Base-by-base conservation (phyloP, 2,329 filamentous ascomycete genomes). In the Arthrocladium fulminans region DNA sequence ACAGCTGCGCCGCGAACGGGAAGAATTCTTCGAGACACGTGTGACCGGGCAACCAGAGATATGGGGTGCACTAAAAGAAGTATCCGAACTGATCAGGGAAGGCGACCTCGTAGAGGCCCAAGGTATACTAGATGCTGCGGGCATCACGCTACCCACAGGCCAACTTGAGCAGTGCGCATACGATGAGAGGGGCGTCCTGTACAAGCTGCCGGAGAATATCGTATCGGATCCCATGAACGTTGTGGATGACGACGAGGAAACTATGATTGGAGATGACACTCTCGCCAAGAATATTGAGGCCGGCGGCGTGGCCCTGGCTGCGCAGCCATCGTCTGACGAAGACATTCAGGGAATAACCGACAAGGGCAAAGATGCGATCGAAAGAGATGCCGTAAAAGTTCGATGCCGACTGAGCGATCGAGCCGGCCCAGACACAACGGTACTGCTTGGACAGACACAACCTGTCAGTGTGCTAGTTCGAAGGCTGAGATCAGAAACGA, bases 11-110 rank as follows among this genome's bases (percentile, higher is more conserved):
- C 74, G 73, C 25, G 86, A 95, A 67, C 78, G 90, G 42, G 70
- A 69, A 42, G 88, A 88, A 53, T 96, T 94, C 72, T 97, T 94
- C 66, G 88, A 96, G 52, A 96, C 89, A 1, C 74, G 88, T 40
- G 86, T 94, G 13, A 85, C 84, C 0, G 88, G 88, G 2, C 75
- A 80, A 3, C 60, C 75, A 3, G 86, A 95, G 65, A 76, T 92
- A 22, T 97, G 90, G 90, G 79, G 79, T 57, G 83, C 86, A 0
- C 65, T 96, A 12, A 75, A 76, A 39, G 71, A 80, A 1, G 84
- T 82, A 0, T 73, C 88, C 15, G 77, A 84, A 52, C 69, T 86
- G 5, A 64, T 95, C 52, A 83, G 83, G 69, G 73, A 74, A 9
- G 71, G 74, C 0, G 73, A 77, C 15, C 61, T 86, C 7, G 73